Evolutionary conservation across 192 early-diverging fungal genomes (phyloP).

Genomic region (Obelidium mucronatum): DNA sequence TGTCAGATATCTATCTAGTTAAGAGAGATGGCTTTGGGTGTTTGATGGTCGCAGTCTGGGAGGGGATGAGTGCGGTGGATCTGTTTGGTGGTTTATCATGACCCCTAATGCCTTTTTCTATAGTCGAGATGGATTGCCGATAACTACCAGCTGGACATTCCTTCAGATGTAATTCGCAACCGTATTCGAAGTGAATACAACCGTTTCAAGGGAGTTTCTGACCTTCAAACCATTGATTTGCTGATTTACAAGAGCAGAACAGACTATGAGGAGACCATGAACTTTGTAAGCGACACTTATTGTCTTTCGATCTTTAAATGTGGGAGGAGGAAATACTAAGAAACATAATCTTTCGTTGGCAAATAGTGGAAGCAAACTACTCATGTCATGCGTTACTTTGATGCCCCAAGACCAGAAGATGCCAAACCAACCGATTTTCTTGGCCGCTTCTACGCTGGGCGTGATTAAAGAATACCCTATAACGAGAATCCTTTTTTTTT

Average conservation of each 20-base stretch:
- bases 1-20: too few relatives aligned
- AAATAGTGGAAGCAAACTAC: constrained; percentile 64
- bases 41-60: neutral
- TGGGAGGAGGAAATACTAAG: neutral
- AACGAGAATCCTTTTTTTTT: neutral
- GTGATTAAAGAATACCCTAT: constrained; percentile 11
- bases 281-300: constrained; percentile 72
- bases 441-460: constrained; percentile 38
- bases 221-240: constrained; percentile 80
- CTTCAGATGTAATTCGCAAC: constrained; percentile 72
- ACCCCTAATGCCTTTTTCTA: neutral
- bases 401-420: constrained; percentile 61
- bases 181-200: constrained; percentile 92
- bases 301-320: neutral
- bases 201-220: constrained; percentile 80
- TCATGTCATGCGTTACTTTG: constrained; percentile 88
- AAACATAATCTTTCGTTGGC: too few relatives aligned
- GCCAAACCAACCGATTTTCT: constrained; percentile 53
- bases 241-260: constrained; percentile 84
- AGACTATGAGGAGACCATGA: constrained; percentile 90
- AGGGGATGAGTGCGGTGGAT: too few relatives aligned
- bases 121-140: constrained; percentile 41
- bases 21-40: neutral
- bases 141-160: constrained; percentile 62
- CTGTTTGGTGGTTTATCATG: too few relatives aligned